These are phyloP conservation scores for Backusella circina DNA, from an alignment of 192 early-diverging fungal genomes.

Conservation along the genomic window DNA sequence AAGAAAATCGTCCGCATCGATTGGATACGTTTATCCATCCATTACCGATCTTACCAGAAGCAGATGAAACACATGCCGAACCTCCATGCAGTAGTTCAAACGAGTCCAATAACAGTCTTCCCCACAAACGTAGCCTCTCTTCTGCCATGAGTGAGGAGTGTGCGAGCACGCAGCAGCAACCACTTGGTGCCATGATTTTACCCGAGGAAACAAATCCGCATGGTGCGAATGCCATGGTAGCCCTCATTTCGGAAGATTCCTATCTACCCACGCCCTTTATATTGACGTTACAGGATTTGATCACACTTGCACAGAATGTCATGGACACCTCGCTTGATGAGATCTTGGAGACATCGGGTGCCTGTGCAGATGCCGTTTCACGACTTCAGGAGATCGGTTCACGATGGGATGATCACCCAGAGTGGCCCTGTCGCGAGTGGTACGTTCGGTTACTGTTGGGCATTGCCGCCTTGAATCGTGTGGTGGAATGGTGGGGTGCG, in stretches of 20 bases:
- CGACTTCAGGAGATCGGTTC: conserved; percentile 58
- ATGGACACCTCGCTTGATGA: conserved; percentile 62
- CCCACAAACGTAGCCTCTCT: conserved; percentile 1
- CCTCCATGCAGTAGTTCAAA: background rate
- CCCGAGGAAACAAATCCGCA: background rate
- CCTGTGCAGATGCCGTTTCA: conserved; percentile 54
- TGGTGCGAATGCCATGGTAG: conserved; percentile 16
- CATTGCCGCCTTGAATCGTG: conserved; percentile 72
- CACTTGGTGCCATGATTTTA: background rate
- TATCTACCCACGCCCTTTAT: conserved; percentile 58
- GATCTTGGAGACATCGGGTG: conserved; percentile 55
- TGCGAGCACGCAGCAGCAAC: background rate
- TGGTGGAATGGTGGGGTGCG: conserved; percentile 79
- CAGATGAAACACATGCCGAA: background rate
- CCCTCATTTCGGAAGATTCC: conserved; percentile 52
- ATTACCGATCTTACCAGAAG: background rate
- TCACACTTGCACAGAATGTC: conserved; percentile 64
- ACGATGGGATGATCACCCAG: conserved; percentile 60
- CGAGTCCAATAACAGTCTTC: background rate
- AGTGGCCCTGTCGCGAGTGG: conserved; percentile 61
- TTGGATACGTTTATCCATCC: background rate
- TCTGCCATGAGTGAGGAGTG: background rate
- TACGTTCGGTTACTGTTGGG: conserved; percentile 69
- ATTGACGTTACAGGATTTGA: conserved; percentile 62
- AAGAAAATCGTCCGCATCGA: background rate